Base-by-base conservation (phyloP, 1,284 basidiomycete species). In the Rhodotorula sp. region DNA sequence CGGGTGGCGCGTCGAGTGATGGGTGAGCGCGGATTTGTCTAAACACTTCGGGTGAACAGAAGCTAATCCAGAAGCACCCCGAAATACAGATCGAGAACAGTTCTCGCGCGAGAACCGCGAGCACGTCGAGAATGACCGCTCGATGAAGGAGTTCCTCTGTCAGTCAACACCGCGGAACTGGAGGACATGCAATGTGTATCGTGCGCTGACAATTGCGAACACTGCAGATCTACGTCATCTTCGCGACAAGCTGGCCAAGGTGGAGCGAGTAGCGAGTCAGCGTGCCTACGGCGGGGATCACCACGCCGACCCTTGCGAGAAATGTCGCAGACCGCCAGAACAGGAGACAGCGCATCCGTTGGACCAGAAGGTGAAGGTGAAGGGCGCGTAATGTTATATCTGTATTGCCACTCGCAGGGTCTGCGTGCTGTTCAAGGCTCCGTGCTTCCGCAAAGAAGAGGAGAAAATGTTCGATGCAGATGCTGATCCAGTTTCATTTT, bases 111-210 rank as follows among this genome's bases (percentile, higher is more conserved):
- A 45, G 2, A 69, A 69, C 23, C 59, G 71, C 8, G 64, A 69
- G 31, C 58, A 54, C 23, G 71, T 72, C 12, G 65, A 69, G 62
- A 68, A 60, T 47, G 66, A 70, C 48, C 15, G 26, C 5, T n/a
- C 49, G 3, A 45, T 73, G 31, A 70, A 70, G 48, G 60, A 69
- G 23, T 73, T 70, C 55, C 58, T 73, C 31, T 72, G 67, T 72
- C 15, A 43, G 65, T 64, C 21, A 14, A 43, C 10, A 43, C 38
- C 10, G 10, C 19, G 1, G 10, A 26, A 21, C n/a, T 38, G 31
- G 14, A 15, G 34, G 4, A 34, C 28, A 0, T 31, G 14, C 21
- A 21, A 21, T 31, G 1, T 14, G 7, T 15, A 1, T 5, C 4
- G 26, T 31, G 38, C 10, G 38, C 23, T 34, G n/a, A n/a, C 14